Conservation (phyloP, 345 rosid species). For the Viola odorata region DNA sequence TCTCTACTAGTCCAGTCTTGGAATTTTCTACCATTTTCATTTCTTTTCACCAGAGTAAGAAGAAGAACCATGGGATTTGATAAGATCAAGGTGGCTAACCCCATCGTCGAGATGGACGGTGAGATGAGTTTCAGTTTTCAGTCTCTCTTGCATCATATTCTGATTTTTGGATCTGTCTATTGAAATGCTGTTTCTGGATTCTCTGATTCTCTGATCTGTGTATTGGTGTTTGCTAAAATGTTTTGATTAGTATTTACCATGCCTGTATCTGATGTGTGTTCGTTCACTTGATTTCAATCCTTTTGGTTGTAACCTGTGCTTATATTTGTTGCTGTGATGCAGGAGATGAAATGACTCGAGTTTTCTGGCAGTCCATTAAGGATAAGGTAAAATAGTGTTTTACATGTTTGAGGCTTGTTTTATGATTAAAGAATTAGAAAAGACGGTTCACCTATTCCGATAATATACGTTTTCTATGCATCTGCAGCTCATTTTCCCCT, state of each 20-base stretch:
- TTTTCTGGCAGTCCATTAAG: constrained; percentile 92
- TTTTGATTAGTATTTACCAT: not conserved
- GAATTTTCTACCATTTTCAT: too few species aligned
- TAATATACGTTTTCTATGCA: not conserved
- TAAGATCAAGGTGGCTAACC: constrained; percentile 91
- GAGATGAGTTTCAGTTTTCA: constrained; percentile 15
- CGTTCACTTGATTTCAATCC: not conserved
- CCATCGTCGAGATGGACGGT: constrained; percentile 99
- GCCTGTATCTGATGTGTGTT: not conserved
- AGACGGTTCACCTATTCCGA: not conserved
- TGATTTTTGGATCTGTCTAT: not conserved
- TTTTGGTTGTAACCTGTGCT: not conserved
- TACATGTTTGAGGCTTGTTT: not conserved
- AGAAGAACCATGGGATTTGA: constrained; percentile 48
- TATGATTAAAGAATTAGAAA: not conserved
- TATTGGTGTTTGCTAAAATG: not conserved
- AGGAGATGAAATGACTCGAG: constrained; percentile 99
- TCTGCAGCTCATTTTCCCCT: constrained; percentile 20
- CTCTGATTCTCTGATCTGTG: not conserved
- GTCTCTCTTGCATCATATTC: not conserved
- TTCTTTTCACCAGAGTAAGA: too few species aligned
- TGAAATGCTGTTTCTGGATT: not conserved
- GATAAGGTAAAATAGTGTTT: constrained; percentile 90
- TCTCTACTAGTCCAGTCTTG: too few species aligned
- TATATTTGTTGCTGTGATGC: constrained; percentile 18